Conservation (phyloP, 352 stramenopile genomes). For the Phytophthora kernoviae region DNA sequence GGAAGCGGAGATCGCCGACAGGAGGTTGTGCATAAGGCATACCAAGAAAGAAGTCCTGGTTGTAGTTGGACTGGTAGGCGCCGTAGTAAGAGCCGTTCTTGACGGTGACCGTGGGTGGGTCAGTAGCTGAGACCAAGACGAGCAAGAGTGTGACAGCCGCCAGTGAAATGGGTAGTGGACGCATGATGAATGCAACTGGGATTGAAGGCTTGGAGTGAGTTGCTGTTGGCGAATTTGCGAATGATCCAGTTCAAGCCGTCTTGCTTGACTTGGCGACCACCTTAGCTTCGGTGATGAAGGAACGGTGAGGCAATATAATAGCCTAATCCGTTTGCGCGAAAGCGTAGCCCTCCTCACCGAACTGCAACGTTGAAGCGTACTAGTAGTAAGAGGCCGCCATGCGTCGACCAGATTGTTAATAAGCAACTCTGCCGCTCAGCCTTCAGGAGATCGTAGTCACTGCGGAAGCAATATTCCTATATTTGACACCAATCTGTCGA, state of each 20-base stretch:
- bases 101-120: constrained; percentile 18
- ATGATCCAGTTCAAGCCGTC: background rate
- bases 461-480: no score
- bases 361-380: background rate
- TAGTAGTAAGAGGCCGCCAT: no score
- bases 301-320: no score
- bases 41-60: constrained; percentile 33
- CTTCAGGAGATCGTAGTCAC: no score
- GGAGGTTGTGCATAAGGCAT: constrained; percentile 41
- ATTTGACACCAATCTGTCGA: no score
- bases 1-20: constrained; percentile 28
- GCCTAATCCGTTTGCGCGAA: no score
- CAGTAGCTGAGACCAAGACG: no score
- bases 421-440: no score
- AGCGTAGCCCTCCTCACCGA: background rate
- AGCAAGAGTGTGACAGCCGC: no score
- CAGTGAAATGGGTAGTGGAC: background rate
- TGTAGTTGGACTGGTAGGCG: constrained; percentile 21
- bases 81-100: constrained; percentile 34
- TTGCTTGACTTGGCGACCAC: no score
- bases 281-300: no score
- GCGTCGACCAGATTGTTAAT: no score
- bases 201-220: background rate
- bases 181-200: background rate
- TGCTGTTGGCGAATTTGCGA: background rate